Percentiles rank a stretch among this genome's conserved stretches.
Conservation (phyloP, 2,329 filamentous ascomycete species). For the Aaosphaeria arxii region DNA sequence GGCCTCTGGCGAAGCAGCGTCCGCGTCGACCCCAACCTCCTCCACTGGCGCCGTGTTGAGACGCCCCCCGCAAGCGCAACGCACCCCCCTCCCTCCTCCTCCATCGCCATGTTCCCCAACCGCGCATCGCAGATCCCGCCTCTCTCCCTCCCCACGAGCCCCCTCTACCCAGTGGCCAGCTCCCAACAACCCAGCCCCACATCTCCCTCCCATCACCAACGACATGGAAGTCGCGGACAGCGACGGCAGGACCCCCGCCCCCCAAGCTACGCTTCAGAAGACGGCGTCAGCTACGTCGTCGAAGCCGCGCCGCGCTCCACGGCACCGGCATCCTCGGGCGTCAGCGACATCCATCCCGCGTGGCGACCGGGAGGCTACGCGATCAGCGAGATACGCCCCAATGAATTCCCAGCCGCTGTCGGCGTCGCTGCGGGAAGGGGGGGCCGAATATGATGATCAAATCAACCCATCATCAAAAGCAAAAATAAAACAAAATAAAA, state of each 20-base stretch:
- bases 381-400: slow-evolving; percentile 17
- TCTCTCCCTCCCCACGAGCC: slow-evolving; percentile 1
- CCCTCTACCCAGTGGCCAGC: not conserved
- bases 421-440: too few species aligned
- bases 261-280: slow-evolving; percentile 73
- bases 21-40: slow-evolving; percentile 73
- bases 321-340: slow-evolving; percentile 16
- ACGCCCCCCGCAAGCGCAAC: slow-evolving; percentile 1
- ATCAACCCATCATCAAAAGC: not conserved
- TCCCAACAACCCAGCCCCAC: not conserved
- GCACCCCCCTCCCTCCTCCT: not conserved
- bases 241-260: slow-evolving; percentile 48
- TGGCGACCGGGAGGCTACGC: slow-evolving; percentile 28
- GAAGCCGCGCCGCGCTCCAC: slow-evolving; percentile 53
- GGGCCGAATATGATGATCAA: too few species aligned
- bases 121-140: slow-evolving; percentile 4
- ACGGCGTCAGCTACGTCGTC: slow-evolving; percentile 70
- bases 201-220: not conserved
- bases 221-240: not conserved
- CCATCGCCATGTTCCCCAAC: not conserved
- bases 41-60: slow-evolving; percentile 72
- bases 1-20: slow-evolving; percentile 82
- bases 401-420: not conserved
- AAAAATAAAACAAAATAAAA: not conserved
- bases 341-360: slow-evolving; percentile 36